Base-by-base conservation (phyloP, 169 alveolate genomes). In the Babesia caballi region DNA sequence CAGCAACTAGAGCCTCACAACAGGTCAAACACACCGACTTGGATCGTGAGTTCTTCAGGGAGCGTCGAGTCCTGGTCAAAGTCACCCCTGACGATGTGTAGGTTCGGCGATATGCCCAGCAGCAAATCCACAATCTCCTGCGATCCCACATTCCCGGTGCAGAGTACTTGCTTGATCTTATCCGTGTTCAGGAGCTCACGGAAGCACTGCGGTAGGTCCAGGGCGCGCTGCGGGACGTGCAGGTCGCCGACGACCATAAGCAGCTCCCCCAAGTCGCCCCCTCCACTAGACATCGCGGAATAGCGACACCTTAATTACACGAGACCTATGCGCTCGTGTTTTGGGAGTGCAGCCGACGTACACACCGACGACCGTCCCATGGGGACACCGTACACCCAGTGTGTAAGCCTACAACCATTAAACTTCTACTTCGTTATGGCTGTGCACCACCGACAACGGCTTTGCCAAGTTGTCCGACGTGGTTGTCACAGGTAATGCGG, bases 71-170 rank as follows among this genome's bases (percentile, higher is more conserved):
- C 82, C 28, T 49, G 59, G 56, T 88, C 93, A 75, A 83, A 82
- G 73, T 88, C 93, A n/a, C 93, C 93, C 69, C 81, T 82, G 54
- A 84, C 85, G 38, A 88, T 84, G 88, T 88, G 90, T 50, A 88
- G 85, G 15, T 85, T 82, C 35, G 86, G 90, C 38, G 93, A 88
- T 58, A 88, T 88, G 27, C 83, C 85, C 78, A 69, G 70, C 41
- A 88, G 85, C 9, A 82, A 60, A 38, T 84, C 93, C 68, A 72
- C 38, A 77, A 84, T 84, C 40, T 81, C 89, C 25, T 74, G 66
- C 32, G 89, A 83, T 21, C 93, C 93, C 28, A 88, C 86, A 72
- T 88, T 88, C 4, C 93, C 93, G 15, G 93, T 88, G 53, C 93
- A 88, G 46, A 88, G 42, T 3, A 88, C 91, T 59, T 82, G 88